Evolutionary conservation across 202 grass and related monocot genomes (phyloP), one percentile per base, ranked within the genome.

Genomic region (Panicum hallii): DNA sequence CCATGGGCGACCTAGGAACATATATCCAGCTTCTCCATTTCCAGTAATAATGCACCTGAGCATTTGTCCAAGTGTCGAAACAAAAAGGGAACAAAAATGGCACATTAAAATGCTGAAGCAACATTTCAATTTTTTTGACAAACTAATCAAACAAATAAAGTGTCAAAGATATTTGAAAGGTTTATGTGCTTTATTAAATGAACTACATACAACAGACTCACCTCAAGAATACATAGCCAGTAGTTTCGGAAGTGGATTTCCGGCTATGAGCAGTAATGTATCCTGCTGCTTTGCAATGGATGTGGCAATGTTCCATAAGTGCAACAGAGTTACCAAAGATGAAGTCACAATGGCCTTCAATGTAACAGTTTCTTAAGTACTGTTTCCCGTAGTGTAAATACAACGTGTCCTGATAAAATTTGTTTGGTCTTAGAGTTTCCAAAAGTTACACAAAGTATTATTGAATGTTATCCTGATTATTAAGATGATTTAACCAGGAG

Each of bases 191-290:
- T 52, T 20, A 54, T 9, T 54, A 54, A 73, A 49, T 16, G 67
- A 65, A 49, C 54, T 42, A 28, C 48, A 54, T 38, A 74, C 71
- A 74, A 0, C 71, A 74, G 23, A 53, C 44, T 68, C 74, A 96
- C 97, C 97, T 96, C 79, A 99, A 86, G 74, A 97, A 99, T 45
- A 99, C 91, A 78, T 99, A 99, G 45, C 91, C 97, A 90, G 91
- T 99, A 58, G 89, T 89, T 81, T 99, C 93, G 50, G 91, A 91
- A 65, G 93, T 88, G n/a, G 97, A 88, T 85, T 99, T 99, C 52
- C 97, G 89, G 69, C 97, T 99, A 84, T 99, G 97, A 84, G 97
- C 93, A 75, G 97, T 99, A 74, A 99, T 91, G 87, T 85, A 99
- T 79, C 93, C 97, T 4, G 86, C 70, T 22, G 88, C 45, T 89